Evolutionary conservation across 495 filamentous ascomycete species (phyloP).

Genomic region (Clohesyomyces aquaticus): DNA sequence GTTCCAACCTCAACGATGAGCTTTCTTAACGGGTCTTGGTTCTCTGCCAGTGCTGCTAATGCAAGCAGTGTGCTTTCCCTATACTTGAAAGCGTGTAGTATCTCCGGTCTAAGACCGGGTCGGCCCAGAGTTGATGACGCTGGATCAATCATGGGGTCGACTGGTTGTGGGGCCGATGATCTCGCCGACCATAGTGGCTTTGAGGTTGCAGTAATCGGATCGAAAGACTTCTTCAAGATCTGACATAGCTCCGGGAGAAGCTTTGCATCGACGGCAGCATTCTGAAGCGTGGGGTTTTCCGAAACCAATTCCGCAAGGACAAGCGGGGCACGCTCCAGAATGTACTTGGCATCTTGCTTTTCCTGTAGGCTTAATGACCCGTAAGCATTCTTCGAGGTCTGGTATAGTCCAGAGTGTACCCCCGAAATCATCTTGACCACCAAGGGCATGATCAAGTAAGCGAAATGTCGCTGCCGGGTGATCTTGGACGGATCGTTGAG

Average conservation of each 20-base stretch:
- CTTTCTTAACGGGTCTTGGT: constrained; percentile 85
- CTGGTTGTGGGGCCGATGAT: constrained; percentile 1
- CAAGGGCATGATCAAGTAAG: constrained; percentile 47
- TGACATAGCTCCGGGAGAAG: constrained; percentile 73
- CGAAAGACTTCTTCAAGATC: constrained; percentile 73
- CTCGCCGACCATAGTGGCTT: constrained; percentile 48
- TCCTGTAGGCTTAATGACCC: constrained; percentile 25
- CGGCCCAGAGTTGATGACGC: constrained; percentile 57
- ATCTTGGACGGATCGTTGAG: constrained; percentile 36
- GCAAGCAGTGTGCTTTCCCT: constrained; percentile 79
- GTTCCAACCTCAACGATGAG: constrained; percentile 78
- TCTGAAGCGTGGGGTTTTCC: constrained; percentile 75
- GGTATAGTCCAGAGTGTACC: constrained; percentile 13
- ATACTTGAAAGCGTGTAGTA: constrained; percentile 74
- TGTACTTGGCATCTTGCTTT: constrained; percentile 45
- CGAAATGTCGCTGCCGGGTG: constrained; percentile 43
- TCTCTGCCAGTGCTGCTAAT: constrained; percentile 74
- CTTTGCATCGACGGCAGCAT: constrained; percentile 76
- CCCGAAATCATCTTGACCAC: constrained; percentile 47
- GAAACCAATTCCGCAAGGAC: constrained; percentile 78
- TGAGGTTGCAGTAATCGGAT: constrained; percentile 50
- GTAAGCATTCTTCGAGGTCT: constrained; percentile 16
- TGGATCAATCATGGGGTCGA: constrained; percentile 24
- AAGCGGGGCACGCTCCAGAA: constrained; percentile 66
- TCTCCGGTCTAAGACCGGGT: constrained; percentile 63